These are phyloP conservation scores for Lentinula novae-zelandiae DNA, from an alignment of 1,284 basidiomycete genomes.

Conservation along the genomic window DNA sequence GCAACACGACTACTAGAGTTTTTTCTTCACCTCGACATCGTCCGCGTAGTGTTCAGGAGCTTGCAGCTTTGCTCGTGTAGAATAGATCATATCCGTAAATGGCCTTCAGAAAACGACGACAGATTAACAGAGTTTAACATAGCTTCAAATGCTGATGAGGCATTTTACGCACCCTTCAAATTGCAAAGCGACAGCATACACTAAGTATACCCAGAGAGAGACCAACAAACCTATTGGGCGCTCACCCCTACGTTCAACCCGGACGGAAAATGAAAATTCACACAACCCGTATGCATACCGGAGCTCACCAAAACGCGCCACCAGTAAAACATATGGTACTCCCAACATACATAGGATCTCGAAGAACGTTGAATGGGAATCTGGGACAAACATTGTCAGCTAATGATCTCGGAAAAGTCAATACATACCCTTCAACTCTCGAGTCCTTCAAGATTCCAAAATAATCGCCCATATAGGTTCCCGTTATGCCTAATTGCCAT, in stretches of 20 bases:
- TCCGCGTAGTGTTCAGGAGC: neutral
- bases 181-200: conserved; percentile 78
- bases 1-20: neutral
- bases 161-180: conserved; percentile 75
- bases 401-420: too few relatives aligned
- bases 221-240: conserved; percentile 77
- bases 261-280: neutral
- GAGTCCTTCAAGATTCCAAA: conserved; percentile 72
- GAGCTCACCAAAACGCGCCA: conserved; percentile 72
- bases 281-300: neutral
- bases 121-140: too few relatives aligned
- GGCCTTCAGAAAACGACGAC: conserved; percentile 40
- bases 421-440: conserved; percentile 8
- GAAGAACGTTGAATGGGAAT: conserved; percentile 94
- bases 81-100: conserved; percentile 82
- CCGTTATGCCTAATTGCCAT: conserved; percentile 89
- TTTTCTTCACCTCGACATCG: neutral
- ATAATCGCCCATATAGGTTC: conserved; percentile 95
- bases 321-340: conserved; percentile 86
- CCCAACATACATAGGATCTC: conserved; percentile 95
- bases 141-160: neutral
- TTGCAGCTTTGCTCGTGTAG: conserved; percentile 39
- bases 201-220: conserved; percentile 74
- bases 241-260: conserved; percentile 53
- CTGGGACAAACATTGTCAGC: conserved; percentile 18